phyloP scores from a whole-genome alignment of 495 filamentous ascomycete genomes.

The Tuber melanosporum region DNA sequence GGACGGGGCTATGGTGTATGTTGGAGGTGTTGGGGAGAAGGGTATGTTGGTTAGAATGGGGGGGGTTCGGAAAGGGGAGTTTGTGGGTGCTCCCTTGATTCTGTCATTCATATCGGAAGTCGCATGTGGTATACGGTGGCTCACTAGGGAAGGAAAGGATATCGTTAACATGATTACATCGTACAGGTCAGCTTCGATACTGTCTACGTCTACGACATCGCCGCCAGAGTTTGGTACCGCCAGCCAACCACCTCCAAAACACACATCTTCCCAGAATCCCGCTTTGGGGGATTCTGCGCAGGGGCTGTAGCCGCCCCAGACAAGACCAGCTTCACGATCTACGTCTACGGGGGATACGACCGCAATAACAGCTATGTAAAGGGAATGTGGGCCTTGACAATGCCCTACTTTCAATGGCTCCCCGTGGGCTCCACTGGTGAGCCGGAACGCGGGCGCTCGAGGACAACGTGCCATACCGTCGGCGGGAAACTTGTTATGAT shows the following conservation, averaged over 20 bases:
- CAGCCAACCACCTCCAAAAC: neutral
- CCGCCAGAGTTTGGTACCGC: neutral
- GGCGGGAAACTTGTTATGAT: neutral
- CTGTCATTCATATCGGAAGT: neutral
- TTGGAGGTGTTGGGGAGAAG: conserved; percentile 40
- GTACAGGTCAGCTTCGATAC: neutral
- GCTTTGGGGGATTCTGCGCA: neutral
- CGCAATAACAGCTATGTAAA: neutral
- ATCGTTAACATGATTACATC: neutral
- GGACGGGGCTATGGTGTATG: conserved; percentile 38
- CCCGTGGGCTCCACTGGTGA: neutral
- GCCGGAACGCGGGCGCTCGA: neutral
- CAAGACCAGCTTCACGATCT: conserved; percentile 1
- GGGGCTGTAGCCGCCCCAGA: neutral
- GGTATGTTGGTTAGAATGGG: conserved; percentile 45
- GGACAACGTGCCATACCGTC: neutral
- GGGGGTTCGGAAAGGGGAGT: conserved; percentile 23
- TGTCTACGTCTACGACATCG: neutral
- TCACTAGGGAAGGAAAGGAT: neutral
- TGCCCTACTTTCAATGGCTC: neutral
- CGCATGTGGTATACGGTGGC: neutral
- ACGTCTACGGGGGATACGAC: neutral
- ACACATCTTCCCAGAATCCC: neutral
- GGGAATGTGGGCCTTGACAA: neutral
- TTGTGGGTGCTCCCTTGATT: neutral